Evolutionary conservation across 2,329 filamentous ascomycete genomes (phyloP), one percentile per base, ranked within the genome.

Genomic region (Sordariomycetes sp.): DNA sequence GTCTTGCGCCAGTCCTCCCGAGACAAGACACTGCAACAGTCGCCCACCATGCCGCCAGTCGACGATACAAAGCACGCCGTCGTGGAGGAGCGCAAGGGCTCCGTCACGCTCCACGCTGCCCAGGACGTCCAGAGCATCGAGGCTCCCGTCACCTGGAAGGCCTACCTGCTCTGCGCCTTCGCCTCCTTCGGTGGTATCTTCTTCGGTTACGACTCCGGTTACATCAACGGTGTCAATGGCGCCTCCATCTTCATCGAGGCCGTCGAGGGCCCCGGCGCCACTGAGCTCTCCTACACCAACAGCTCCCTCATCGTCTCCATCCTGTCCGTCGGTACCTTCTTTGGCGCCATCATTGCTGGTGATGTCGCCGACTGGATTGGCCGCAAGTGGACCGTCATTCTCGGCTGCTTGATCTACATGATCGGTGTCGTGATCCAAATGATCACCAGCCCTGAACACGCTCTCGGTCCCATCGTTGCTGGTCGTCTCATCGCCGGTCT

Each of bases 181-280:
- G 79, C 79, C 39, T 75, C 78, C 21, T 81, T 82, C 40, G 79
- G 79, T 49, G 79, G 75, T 57, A 82, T 85, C 59, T 81, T 86
- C 64, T 83, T 86, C 59, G 82, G 82, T 32, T 87, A 83, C 58
- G 82, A 86, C 49, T 83, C 80, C 27, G 82, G 82, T 46, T 83
- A 82, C 61, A 83, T 84, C 64, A 77, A 75, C 53, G 76, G 76
- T 52, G 74, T 80, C 39, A 60, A 72, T 26, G 72, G 64, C 45
- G 62, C 66, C 43, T 26, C 50, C 10, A 57, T 59, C 54, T 78
- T 80, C 60, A 66, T 69, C 51, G 28, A 57, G 9, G 55, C 63
- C 41, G 69, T 77, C 49, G 62, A 70, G 46, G 62, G 66, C 39
- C 40, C 49, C 19, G 54, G 44, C 30, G 49, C 46, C 20, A 45